A percentile compares a stretch with the other conserved stretches of the same genome.
Evolutionary conservation across 352 stramenopile genomes (phyloP).

Genomic region (Peronospora farinosa): DNA sequence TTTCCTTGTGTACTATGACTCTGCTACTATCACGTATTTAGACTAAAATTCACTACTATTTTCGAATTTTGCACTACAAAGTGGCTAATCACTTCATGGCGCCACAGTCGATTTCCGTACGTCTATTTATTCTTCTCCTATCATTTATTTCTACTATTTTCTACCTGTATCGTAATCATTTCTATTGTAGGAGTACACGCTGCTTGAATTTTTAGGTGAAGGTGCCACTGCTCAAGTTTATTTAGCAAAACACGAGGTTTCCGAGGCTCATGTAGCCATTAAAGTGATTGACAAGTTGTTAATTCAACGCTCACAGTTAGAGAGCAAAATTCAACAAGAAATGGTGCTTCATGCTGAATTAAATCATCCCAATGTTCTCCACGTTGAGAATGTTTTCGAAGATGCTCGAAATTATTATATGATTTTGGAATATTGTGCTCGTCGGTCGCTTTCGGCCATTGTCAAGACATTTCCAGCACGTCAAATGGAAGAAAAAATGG

Average conservation of each 20-base stretch:
- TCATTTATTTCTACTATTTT: background rate
- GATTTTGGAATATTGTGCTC: conserved; percentile 56
- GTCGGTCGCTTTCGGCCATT: conserved; percentile 42
- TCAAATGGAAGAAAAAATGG: conserved; percentile 37
- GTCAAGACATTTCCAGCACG: conserved; percentile 31
- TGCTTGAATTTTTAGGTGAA: conserved; percentile 71
- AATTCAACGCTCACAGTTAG: conserved; percentile 47
- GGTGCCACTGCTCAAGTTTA: conserved; percentile 77
- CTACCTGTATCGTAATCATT: conserved; percentile 1
- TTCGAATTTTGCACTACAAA: too few species aligned
- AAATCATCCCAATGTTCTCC: conserved; percentile 47
- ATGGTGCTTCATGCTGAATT: conserved; percentile 63
- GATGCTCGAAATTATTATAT: conserved; percentile 76
- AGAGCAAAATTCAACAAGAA: conserved; percentile 60
- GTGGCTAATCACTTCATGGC: too few species aligned
- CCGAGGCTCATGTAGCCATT: conserved; percentile 44
- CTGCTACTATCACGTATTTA: too few species aligned
- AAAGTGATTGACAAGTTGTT: conserved; percentile 82
- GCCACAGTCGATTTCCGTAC: too few species aligned
- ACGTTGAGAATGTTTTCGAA: conserved; percentile 60
- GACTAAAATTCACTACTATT: too few species aligned
- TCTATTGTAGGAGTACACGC: conserved; percentile 43
- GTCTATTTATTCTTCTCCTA: too few species aligned
- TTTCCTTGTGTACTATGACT: too few species aligned
- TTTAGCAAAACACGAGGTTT: conserved; percentile 44